These are phyloP conservation scores for Clathrospora elynae DNA, from an alignment of 2,329 filamentous ascomycete genomes.

Conservation along the genomic window DNA sequence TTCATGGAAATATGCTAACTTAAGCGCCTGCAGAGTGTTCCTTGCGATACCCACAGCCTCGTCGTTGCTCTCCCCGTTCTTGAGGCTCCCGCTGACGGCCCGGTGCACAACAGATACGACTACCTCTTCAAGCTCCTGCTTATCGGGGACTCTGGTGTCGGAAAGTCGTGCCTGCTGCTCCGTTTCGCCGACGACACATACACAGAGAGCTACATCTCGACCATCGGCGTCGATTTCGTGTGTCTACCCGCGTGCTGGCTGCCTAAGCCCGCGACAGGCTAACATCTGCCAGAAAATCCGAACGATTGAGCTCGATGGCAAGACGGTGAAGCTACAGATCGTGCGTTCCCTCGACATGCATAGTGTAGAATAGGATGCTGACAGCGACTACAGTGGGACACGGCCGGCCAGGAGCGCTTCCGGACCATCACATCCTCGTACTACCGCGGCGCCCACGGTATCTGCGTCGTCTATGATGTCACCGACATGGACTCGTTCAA, in stretches of 20 bases:
- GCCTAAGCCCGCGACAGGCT: conserved; percentile 27
- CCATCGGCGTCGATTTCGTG: conserved; percentile 94
- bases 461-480: conserved; percentile 99
- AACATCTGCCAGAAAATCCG: conserved; percentile 82
- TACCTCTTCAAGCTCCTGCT: conserved; percentile 99
- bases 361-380: conserved; percentile 12
- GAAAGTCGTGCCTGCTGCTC: conserved; percentile 98
- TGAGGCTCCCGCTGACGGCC: conserved; percentile 28
- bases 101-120: conserved; percentile 77
- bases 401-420: conserved; percentile 98
- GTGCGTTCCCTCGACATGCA: conserved; percentile 47
- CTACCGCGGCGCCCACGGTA: conserved; percentile 98
- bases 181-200: conserved; percentile 92
- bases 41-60: conserved; percentile 7
- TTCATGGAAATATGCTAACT: conserved; percentile 32
- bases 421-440: conserved; percentile 99
- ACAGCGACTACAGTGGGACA: conserved; percentile 79
- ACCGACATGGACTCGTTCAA: conserved; percentile 99
- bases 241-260: conserved; percentile 42
- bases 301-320: conserved; percentile 98
- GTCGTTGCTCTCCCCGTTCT: conserved; percentile 7
- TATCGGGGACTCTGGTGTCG: conserved; percentile 99
- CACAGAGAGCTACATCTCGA: conserved; percentile 99
- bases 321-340: conserved; percentile 99
- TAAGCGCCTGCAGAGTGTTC: conserved; percentile 31